Evolutionary conservation across 139 green algal genomes (phyloP), one percentile per base, ranked within the genome.

Genomic region (Tetraselmis striata): DNA sequence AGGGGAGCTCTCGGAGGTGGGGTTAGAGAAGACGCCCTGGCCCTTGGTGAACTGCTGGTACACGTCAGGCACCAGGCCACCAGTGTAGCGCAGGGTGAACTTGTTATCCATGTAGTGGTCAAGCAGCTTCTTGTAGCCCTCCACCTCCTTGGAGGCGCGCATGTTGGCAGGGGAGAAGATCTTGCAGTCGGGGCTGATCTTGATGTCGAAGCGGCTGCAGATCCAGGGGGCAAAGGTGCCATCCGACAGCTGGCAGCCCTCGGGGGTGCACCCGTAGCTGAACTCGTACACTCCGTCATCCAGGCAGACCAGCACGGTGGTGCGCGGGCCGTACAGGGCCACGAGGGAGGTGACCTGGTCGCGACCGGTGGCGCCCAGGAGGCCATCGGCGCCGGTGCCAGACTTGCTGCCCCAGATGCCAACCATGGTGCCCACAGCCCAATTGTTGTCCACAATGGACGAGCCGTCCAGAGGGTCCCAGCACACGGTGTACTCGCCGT

Each of bases 361-460:
- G 59, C 85, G 80, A 28, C 88, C 88, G 27, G 86, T 92, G 27
- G 87, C 80, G 45, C 87, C 88, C 23, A 88, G 80, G 29, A 92
- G 79, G 32, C 89, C 89, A 81, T 89, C 84, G 28, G 76, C 84
- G 45, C 81, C 84, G 76, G 83, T 80, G 32, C 83, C 83, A 23
- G 83, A 82, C 31, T 81, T 82, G 32, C 28, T 80, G 28, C 76
- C 59, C 88, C 88, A 92, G 31, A 91, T 86, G 5, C 88, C 88
- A 76, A 92, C 87, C 76, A 92, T 92, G 76, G 87, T 92, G 59
- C 88, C 88, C 24, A 92, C 88, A 27, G 88, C 89, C 80, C 89
- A 92, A 87, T 92, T 91, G 85, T 87, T 92, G 87, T 91, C 87
- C 27, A 92, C 87, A 78, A 92, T 92, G 85, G 81, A 88, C 74